phyloP scores from a whole-genome alignment of 1,284 basidiomycete species.

The Anthracocystis panici-leucophaei region DNA sequence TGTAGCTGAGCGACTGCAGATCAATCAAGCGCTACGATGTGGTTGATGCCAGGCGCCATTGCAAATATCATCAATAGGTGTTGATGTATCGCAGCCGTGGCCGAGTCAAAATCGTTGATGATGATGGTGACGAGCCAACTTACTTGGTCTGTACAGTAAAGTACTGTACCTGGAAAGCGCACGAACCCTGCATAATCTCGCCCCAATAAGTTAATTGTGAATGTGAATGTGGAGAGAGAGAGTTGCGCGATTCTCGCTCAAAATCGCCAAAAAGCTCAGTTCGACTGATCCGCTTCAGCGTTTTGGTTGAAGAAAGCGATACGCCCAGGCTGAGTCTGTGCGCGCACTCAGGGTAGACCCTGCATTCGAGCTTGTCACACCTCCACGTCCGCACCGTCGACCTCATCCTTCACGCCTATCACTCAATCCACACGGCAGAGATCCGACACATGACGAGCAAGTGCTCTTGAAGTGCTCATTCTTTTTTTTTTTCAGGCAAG shows the following conservation, averaged over 20 bases:
- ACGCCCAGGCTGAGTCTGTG: not conserved
- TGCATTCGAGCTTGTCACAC: conserved; percentile 5
- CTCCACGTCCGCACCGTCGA: conserved; percentile 5
- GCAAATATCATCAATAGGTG: not conserved
- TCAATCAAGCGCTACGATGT: conserved; percentile 1
- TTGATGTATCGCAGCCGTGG: not conserved
- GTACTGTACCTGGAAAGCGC: not conserved
- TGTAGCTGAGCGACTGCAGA: not conserved
- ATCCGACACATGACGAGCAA: not conserved
- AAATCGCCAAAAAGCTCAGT: conserved; percentile 11
- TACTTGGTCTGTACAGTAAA: not conserved
- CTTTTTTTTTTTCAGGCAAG: not conserved
- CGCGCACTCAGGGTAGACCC: conserved; percentile 1
- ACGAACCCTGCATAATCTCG: conserved; percentile 11
- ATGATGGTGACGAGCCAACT: not conserved
- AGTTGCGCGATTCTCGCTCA: conserved; percentile 6
- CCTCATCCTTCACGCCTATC: not conserved
- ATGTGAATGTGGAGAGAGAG: conserved; percentile 4
- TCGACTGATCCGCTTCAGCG: conserved; percentile 7
- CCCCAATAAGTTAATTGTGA: not conserved
- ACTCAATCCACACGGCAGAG: not conserved
- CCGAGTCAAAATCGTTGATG: not conserved
- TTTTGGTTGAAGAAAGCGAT: conserved; percentile 9
- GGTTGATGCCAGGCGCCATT: not conserved
- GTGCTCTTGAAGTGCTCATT: not conserved